Percentiles rank a stretch among this genome's conserved stretches.
These are phyloP conservation scores for Botrytis paeoniae DNA, from an alignment of 2,329 filamentous ascomycete species.

Conservation along the genomic window DNA sequence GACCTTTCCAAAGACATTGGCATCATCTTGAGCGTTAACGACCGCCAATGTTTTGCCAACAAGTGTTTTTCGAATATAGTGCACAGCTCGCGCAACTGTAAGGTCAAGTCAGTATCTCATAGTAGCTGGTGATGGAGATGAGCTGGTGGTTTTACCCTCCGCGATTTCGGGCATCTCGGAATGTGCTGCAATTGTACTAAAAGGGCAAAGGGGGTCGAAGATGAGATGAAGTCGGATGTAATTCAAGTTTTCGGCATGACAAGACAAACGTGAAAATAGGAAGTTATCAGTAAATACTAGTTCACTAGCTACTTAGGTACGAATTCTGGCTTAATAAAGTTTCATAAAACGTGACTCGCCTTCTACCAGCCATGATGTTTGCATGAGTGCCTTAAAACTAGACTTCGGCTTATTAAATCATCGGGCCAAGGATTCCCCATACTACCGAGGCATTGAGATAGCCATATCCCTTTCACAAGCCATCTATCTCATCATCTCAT, in stretches of 20 bases:
- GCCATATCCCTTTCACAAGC: slow-evolving; percentile 16
- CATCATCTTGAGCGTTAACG: slow-evolving; percentile 72
- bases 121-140: neutral
- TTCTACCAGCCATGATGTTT: neutral
- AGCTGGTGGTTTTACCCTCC: slow-evolving; percentile 45
- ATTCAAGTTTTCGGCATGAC: neutral
- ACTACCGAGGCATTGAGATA: slow-evolving; percentile 15
- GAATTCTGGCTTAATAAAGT: neutral
- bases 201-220: neutral
- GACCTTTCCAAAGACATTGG: slow-evolving; percentile 85
- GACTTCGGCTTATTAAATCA: neutral
- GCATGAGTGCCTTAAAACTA: neutral
- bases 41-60: slow-evolving; percentile 75
- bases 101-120: slow-evolving; percentile 5
- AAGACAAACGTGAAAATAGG: neutral
- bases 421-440: slow-evolving; percentile 8
- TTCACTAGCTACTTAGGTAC: too few species aligned
- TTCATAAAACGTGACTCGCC: neutral
- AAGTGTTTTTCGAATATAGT: slow-evolving; percentile 79
- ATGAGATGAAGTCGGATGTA: neutral
- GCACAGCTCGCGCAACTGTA: slow-evolving; percentile 76
- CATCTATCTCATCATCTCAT: slow-evolving; percentile 7
- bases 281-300: neutral
- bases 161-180: slow-evolving; percentile 59
- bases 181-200: neutral